Base-by-base conservation (phyloP, 2,329 filamentous ascomycete genomes). In the Paraphaeosphaeria minitans region DNA sequence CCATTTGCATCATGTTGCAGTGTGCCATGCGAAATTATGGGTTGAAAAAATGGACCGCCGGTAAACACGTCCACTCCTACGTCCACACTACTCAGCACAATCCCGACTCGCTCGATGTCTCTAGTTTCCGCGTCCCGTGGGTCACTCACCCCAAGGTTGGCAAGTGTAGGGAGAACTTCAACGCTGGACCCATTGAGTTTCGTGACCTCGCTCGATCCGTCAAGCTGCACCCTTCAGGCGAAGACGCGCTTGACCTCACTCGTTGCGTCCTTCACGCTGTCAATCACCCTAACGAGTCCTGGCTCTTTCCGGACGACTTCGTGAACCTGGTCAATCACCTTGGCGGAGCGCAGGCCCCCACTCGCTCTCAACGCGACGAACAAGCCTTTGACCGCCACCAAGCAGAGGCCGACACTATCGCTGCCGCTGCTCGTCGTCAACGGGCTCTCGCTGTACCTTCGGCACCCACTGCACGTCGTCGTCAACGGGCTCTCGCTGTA, bases 301-400 rank as follows among this genome's bases (percentile, higher is more conserved):
- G 70, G 69, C 42, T 59, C 2, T 74, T 69, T 16, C 72, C 70
- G 2, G 55, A 42, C 0, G 68, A 74, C 22, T 73, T 67, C 35
- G 46, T 49, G 1, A 22, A 45, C 1, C 53, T 74, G 22, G 53
- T 72, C 21, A 50, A 61, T 39, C 37, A 48, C 8, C 19, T 67
- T 21, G 60, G 56, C n/a, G 68, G 69, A 3, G 56, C 64, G 10
- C 33, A 50, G 14, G 1, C 37, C 4, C 43, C 69, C 2, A 35
- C 52, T 0, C 19, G 12, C 5, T 33, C 47, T 10, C 59, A 70
- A 39, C 39, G 31, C 4, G 67, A 72, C 22, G 37, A 19, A 2
- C 60, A 46, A 13, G 57, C 55, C 1, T 57, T 69, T 13, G 21
- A 21, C 5, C 61, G 65, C 4, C 39, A 27, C 19, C 16, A 16